These are phyloP conservation scores for Malassezia caprae DNA, from an alignment of 1,284 basidiomycete genomes.

Conservation along the genomic window DNA sequence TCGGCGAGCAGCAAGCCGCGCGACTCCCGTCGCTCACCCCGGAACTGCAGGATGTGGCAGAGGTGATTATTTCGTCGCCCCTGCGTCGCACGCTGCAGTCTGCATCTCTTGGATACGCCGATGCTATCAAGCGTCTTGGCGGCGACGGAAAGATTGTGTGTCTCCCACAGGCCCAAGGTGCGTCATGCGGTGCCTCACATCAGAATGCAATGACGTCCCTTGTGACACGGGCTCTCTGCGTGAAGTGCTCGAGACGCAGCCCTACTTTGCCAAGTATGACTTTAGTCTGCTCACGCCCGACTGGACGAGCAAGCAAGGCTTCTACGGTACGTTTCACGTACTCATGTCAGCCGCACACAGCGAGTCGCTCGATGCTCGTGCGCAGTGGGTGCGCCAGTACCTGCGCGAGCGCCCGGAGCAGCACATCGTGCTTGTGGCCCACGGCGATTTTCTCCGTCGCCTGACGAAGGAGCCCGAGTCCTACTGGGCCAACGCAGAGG, in stretches of 20 bases:
- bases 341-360: conserved; percentile 27
- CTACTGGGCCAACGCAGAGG: conserved; percentile 45
- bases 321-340: conserved; percentile 23
- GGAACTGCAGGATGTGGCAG: conserved; percentile 25
- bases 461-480: conserved; percentile 27
- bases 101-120: conserved; percentile 38
- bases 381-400: conserved; percentile 44
- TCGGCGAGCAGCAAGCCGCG: conserved; percentile 41
- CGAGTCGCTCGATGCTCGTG: conserved; percentile 31
- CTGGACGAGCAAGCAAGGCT: conserved; percentile 45
- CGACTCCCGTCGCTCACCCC: conserved; percentile 27
- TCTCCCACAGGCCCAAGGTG: conserved; percentile 41
- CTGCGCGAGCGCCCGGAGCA: conserved; percentile 39
- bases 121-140: conserved; percentile 35
- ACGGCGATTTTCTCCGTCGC: conserved; percentile 45
- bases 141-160: conserved; percentile 29
- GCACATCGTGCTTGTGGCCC: conserved; percentile 43
- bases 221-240: conserved; percentile 44
- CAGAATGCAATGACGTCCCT: conserved; percentile 42
- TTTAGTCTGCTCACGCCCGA: conserved; percentile 39
- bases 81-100: conserved; percentile 44
- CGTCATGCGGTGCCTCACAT: background rate
- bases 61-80: conserved; percentile 36
- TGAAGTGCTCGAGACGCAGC: conserved; percentile 31
- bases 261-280: conserved; percentile 39